phyloP scores from a whole-genome alignment of 495 filamentous ascomycete genomes.

The Tuber microsphaerosporum region DNA sequence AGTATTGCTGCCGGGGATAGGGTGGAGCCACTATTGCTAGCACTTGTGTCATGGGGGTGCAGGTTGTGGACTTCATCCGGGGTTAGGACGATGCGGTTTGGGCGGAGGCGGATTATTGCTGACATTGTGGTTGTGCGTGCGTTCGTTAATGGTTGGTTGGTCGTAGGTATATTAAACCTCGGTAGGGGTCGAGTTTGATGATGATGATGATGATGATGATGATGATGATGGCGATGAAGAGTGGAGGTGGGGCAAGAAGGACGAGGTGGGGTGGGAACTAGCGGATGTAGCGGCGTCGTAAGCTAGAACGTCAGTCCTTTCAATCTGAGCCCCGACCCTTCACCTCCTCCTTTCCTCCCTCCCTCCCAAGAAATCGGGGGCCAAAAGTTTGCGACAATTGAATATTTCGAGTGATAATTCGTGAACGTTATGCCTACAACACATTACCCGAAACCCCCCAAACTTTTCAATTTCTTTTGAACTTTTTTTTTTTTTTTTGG shows the following conservation, averaged over 20 bases:
- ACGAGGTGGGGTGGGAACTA: neutral
- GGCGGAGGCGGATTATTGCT: conserved; percentile 34
- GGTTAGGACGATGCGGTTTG: conserved; percentile 29
- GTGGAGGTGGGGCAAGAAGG: neutral
- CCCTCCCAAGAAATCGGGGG: neutral
- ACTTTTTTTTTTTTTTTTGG: too few relatives aligned
- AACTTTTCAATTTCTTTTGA: neutral
- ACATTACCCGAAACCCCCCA: neutral
- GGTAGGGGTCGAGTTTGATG: neutral
- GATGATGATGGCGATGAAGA: neutral
- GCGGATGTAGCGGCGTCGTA: neutral
- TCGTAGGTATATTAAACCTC: neutral
- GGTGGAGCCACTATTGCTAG: neutral
- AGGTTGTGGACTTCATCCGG: conserved; percentile 27
- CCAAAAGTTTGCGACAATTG: neutral
- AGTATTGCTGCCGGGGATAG: conserved; percentile 6
- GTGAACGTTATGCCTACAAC: neutral
- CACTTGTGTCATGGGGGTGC: neutral
- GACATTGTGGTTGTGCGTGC: conserved; percentile 15
- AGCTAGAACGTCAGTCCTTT: neutral
- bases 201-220: neutral
- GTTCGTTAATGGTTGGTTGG: neutral
- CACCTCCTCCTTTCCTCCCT: neutral
- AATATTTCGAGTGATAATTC: neutral
- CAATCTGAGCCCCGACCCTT: neutral